phyloP scores from a whole-genome alignment of 2,329 filamentous ascomycete species.

The Ceratocystis albifundus region DNA sequence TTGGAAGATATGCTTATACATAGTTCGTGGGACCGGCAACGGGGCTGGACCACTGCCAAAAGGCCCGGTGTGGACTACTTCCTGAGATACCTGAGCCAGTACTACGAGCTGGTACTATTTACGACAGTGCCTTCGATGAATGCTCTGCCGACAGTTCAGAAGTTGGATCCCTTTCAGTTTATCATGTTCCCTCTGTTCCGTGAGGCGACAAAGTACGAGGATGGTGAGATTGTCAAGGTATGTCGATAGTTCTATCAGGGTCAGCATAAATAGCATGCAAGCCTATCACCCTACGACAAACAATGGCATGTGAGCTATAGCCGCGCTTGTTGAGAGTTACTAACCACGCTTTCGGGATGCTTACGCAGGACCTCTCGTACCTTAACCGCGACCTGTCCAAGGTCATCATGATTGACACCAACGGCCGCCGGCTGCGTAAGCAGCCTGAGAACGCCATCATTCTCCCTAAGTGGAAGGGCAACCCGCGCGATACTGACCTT shows the following conservation, averaged over 20 bases:
- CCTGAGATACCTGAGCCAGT: constrained; percentile 88
- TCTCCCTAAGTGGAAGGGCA: constrained; percentile 78
- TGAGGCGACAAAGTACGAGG: constrained; percentile 93
- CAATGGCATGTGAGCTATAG: too few species aligned
- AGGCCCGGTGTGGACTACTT: constrained; percentile 95
- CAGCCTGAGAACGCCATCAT: constrained; percentile 97
- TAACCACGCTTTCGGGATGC: background rate
- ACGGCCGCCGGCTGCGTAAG: constrained; percentile 65
- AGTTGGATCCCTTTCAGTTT: constrained; percentile 88
- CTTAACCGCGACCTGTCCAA: constrained; percentile 93
- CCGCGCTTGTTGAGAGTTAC: background rate
- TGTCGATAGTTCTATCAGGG: background rate
- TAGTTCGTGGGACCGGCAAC: constrained; percentile 85
- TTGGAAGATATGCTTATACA: constrained; percentile 90
- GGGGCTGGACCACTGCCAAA: constrained; percentile 93
- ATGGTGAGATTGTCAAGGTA: constrained; percentile 93
- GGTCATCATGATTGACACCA: constrained; percentile 87
- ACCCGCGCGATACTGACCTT: constrained; percentile 71
- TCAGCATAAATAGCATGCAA: too few species aligned
- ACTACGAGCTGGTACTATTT: constrained; percentile 96
- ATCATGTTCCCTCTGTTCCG: constrained; percentile 91
- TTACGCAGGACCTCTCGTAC: constrained; percentile 78
- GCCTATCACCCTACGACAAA: too few species aligned
- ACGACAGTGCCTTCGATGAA: constrained; percentile 75
- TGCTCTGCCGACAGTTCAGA: constrained; percentile 78